A percentile compares a stretch with the other conserved stretches of the same genome.
Conservation (phyloP, 2,329 filamentous ascomycete genomes). For the Didymosphaeria variabile region DNA sequence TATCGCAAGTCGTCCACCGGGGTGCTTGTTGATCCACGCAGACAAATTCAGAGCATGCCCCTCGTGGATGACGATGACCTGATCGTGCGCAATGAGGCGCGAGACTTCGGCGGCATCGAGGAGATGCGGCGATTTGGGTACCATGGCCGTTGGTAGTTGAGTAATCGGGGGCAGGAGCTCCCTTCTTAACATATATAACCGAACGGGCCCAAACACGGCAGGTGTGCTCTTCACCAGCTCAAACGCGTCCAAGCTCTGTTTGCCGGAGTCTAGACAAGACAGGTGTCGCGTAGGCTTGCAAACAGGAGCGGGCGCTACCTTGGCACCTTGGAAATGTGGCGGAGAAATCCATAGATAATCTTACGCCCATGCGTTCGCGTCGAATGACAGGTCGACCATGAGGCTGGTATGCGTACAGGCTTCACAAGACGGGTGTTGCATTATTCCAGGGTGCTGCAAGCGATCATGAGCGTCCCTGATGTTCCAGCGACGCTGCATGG, state of each 20-base stretch:
- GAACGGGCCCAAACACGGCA: not conserved
- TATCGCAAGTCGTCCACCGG: constrained; percentile 67
- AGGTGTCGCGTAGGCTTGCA: constrained; percentile 5
- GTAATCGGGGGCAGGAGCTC: not conserved
- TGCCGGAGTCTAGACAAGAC: constrained; percentile 1
- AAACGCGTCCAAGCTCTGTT: constrained; percentile 10
- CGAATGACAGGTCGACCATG: too few species aligned
- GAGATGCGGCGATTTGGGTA: constrained; percentile 35
- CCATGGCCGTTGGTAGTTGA: constrained; percentile 14
- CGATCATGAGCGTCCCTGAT: too few species aligned
- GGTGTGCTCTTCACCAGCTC: not conserved
- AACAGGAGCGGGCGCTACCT: not conserved
- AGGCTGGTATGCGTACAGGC: too few species aligned
- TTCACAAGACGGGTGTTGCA: too few species aligned
- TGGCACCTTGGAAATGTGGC: constrained; percentile 12
- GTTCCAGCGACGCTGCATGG: not conserved
- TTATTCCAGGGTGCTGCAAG: too few species aligned
- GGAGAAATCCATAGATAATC: not conserved
- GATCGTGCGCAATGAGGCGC: constrained; percentile 63
- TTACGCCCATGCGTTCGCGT: too few species aligned
- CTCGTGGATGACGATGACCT: constrained; percentile 65
- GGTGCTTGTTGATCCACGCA: constrained; percentile 67
- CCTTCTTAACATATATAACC: not conserved
- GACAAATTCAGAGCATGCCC: constrained; percentile 65
- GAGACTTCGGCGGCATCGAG: constrained; percentile 60